These are phyloP conservation scores for Erodium texanum DNA, from an alignment of 441 rosid species.

Conservation along the genomic window DNA sequence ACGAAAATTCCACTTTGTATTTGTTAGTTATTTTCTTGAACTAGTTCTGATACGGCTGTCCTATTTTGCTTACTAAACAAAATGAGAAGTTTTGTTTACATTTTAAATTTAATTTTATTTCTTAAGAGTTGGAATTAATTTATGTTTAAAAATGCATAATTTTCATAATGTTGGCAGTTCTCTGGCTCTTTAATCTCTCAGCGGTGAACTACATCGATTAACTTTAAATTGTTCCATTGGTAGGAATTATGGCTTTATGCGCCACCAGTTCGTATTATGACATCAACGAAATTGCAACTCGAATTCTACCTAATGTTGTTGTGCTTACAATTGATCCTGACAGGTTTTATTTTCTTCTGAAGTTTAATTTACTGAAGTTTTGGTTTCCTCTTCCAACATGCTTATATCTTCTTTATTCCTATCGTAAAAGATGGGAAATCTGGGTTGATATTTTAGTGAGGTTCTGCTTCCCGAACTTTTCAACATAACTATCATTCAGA, in stretches of 20 bases:
- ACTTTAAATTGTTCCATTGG: constrained; percentile 14
- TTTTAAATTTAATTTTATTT: background rate
- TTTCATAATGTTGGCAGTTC: constrained; percentile 1
- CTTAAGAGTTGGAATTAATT: background rate
- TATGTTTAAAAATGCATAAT: constrained; percentile 1
- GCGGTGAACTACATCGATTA: constrained; percentile 10
- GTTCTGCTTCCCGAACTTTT: constrained; percentile 2
- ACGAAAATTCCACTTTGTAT: constrained; percentile 20
- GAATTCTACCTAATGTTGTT: constrained; percentile 85
- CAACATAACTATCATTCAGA: background rate
- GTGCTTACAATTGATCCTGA: constrained; percentile 88
- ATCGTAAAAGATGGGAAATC: background rate
- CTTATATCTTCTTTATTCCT: background rate
- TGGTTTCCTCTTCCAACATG: constrained; percentile 6
- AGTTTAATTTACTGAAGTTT: constrained; percentile 6
- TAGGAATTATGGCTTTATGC: constrained; percentile 95
- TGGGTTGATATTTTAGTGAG: constrained; percentile 1
- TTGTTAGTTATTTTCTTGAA: constrained; percentile 4
- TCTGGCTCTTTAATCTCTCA: constrained; percentile 8
- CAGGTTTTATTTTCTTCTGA: constrained; percentile 41
- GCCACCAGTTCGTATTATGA: constrained; percentile 94
- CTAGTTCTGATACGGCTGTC: background rate
- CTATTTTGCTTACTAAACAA: background rate
- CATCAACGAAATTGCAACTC: constrained; percentile 77
- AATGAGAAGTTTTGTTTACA: background rate